Evolutionary conservation across 768 basidiomycete genomes (phyloP), one percentile per base, ranked within the genome.

Genomic region (Hemileccinum impolitum): DNA sequence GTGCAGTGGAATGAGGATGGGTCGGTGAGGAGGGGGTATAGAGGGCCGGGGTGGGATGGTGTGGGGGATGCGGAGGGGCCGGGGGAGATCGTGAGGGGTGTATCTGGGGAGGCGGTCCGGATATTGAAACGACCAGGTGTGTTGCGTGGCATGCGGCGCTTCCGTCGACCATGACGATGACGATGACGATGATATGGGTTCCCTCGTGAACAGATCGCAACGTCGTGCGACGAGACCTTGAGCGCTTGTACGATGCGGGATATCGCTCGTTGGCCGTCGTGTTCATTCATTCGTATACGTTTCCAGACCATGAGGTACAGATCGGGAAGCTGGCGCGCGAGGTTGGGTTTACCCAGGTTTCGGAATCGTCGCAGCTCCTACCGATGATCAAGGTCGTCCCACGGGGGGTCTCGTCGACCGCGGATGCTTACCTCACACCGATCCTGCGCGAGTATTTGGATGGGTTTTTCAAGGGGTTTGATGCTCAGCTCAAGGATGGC

Each of bases 311-410:
- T 64, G 94, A 97, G 65, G 71, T 73, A 3, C 67, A 76, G 32
- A 69, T 97, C 18, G 93, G 87, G 26, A 68, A 71, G 0, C 63
- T 95, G 17, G 95, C 94, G 4, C 76, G 81, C 18, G 76, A 79
- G 40, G 63, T 95, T 5, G 94, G 94, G n/a, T 98, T 97, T 68
- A 74, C 76, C 6, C 92, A 96, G 39, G 81, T 97, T 57, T 94
- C 92, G 2, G 82, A 90, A 58, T 94, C 93, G 0, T 85, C 90
- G 3, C 81, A 85, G 52, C 75, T 94, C n/a, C 77, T 91, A 25
- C 89, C 92, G 3, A 92, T 92, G 89, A 94, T 95, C 75, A 93
- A 93, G 70, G 88, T 94, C 78, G 90, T 96, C 10, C 89, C 93
- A 1, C 86, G 94, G 0, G 94, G 92, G 2, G 84, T 88, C 10